Evolutionary conservation across 371 early-diverging fungal genomes (phyloP).

Genomic region (Lichtheimia ornata): DNA sequence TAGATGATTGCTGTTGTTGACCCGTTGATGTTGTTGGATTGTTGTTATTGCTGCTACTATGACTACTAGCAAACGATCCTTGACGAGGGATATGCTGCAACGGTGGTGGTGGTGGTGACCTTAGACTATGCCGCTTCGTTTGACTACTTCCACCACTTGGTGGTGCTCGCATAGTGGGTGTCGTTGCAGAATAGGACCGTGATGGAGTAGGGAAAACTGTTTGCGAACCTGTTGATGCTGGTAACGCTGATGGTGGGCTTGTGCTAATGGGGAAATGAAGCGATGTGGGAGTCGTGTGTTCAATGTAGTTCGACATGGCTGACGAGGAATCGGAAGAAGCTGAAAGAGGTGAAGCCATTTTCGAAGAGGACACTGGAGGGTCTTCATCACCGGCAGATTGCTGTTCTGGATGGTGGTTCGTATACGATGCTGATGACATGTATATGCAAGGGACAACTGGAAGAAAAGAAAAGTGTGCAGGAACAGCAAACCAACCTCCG

Average conservation of each 20-base stretch:
- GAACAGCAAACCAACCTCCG: too few species aligned
- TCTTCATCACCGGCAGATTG: neutral
- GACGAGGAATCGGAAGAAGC: slow-evolving; percentile 32
- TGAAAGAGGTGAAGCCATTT: slow-evolving; percentile 14
- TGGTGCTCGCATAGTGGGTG: slow-evolving; percentile 32
- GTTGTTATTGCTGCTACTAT: slow-evolving; percentile 3
- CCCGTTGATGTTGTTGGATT: slow-evolving; percentile 21
- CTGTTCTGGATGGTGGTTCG: neutral
- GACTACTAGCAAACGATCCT: slow-evolving; percentile 11
- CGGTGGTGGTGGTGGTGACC: slow-evolving; percentile 24
- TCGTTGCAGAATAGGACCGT: slow-evolving; percentile 22
- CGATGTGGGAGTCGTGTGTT: slow-evolving; percentile 19
- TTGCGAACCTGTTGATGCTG: neutral
- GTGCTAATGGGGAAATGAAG: slow-evolving; percentile 8
- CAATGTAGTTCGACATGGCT: slow-evolving; percentile 26
- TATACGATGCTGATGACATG: too few species aligned
- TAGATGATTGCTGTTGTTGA: slow-evolving; percentile 17
- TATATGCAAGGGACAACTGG: too few species aligned
- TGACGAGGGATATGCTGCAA: slow-evolving; percentile 15
- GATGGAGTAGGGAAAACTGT: slow-evolving; percentile 22
- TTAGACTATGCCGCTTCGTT: slow-evolving; percentile 33
- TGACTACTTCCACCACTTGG: slow-evolving; percentile 44
- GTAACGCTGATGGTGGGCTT: slow-evolving; percentile 9
- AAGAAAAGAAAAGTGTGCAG: too few species aligned
- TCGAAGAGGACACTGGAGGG: neutral